Evolutionary conservation across 1,284 basidiomycete species (phyloP).

Genomic region (Ustilago xerochloae): DNA sequence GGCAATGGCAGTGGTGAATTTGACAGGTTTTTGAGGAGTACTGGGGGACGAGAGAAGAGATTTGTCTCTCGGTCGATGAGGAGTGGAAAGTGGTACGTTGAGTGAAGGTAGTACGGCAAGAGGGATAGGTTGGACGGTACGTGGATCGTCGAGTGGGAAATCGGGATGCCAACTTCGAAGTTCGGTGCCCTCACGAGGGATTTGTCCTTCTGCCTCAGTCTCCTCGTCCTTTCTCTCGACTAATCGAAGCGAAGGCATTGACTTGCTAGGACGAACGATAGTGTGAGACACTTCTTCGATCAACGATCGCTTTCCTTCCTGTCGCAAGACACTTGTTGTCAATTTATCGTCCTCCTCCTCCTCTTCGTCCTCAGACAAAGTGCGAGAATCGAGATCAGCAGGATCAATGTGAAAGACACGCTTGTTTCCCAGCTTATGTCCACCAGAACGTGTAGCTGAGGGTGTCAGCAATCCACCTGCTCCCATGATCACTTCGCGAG

Average conservation of each 20-base stretch:
- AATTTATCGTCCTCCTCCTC: conserved; percentile 8
- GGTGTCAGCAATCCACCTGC: conserved; percentile 40
- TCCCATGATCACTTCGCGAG: conserved; percentile 77
- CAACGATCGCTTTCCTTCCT: conserved; percentile 19
- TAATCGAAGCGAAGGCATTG: conserved; percentile 18
- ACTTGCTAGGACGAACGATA: conserved; percentile 12
- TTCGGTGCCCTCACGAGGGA: conserved; percentile 17
- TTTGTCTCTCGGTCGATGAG: conserved; percentile 23
- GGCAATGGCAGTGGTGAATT: conserved; percentile 2
- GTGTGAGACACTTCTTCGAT: conserved; percentile 34
- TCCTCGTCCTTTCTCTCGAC: too few species aligned
- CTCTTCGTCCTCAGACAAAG: conserved; percentile 25
- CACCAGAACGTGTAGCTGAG: conserved; percentile 37
- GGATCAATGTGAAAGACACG: conserved; percentile 41
- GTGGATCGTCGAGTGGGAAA: conserved; percentile 36
- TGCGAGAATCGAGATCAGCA: conserved; percentile 23
- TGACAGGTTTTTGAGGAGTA: conserved; percentile 22
- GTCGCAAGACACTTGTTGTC: neutral
- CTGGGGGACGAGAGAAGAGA: neutral
- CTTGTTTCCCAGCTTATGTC: conserved; percentile 29
- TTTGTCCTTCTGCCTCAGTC: neutral
- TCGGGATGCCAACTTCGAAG: conserved; percentile 36
- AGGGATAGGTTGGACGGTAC: conserved; percentile 26
- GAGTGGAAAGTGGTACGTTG: conserved; percentile 18
- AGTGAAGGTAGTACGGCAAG: conserved; percentile 36